Conservation (phyloP, 208 protist genomes). For the Crithidia bombi region DNA sequence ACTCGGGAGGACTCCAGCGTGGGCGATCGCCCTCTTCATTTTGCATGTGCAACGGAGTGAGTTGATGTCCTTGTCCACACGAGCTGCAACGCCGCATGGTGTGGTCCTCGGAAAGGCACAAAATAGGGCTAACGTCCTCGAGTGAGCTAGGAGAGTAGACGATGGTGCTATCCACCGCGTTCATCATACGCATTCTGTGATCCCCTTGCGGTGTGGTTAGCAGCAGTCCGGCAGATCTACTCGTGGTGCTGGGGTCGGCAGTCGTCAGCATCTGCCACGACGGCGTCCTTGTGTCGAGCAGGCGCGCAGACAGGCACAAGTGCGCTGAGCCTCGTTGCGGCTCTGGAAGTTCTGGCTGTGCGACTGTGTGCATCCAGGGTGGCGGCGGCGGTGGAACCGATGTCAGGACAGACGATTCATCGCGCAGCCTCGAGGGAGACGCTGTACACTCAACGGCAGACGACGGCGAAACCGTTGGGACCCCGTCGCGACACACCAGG, state of each 20-base stretch:
- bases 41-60: slow-evolving; percentile 3
- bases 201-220: not conserved
- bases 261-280: slow-evolving; percentile 11
- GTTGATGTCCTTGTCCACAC: not conserved
- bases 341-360: no score
- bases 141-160: slow-evolving; percentile 23
- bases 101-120: slow-evolving; percentile 21
- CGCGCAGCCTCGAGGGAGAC: not conserved
- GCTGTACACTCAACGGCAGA: not conserved
- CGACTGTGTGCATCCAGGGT: no score
- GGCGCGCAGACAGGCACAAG: slow-evolving; percentile 2
- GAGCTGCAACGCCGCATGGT: not conserved
- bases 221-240: not conserved
- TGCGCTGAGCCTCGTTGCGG: not conserved
- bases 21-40: not conserved
- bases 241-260: not conserved
- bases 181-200: slow-evolving; percentile 8
- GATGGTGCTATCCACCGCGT: slow-evolving; percentile 19
- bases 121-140: slow-evolving; percentile 33
- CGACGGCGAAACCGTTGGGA: not conserved
- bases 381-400: not conserved
- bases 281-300: not conserved
- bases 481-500: not conserved
- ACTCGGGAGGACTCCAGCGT: not conserved
- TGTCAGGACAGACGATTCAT: not conserved